Base-by-base conservation (phyloP, 352 stramenopile genomes). In the Pythium pyrilobum region DNA sequence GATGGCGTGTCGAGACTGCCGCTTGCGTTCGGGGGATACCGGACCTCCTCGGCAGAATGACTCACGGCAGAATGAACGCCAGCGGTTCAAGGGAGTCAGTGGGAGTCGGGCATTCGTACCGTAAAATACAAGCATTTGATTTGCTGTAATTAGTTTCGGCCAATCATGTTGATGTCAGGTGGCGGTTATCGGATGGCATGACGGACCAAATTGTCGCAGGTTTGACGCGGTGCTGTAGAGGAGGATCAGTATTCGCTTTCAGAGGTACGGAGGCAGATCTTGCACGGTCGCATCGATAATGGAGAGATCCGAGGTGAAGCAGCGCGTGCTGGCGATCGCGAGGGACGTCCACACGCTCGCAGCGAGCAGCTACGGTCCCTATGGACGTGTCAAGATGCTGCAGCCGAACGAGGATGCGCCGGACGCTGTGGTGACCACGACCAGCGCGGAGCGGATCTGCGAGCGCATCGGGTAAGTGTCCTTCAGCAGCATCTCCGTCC, bases 391-490 rank as follows among this genome's bases (percentile, higher is more conserved):
- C 6, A 79, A 76, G 37, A 48, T 80, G 27, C 20, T 88, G 9
- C 72, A 81, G 63, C 64, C 73, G 28, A 88, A 78, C 36, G 56
- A 52, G 27, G 56, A 63, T 32, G 32, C 47, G 16, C 53, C 50
- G 38, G 76, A 87, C 38, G 74, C 63, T 4, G 61, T 85, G 18
- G 74, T 71, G 16, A 20, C 73, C 62, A 87, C 76, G 23, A 64
- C 64, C 16, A 53, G 68, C 7, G 69, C 71, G 1, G 56, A 77
- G 24, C 51, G 69, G 20, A 77, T 73, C 27, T 59, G 77, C 33
- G 54, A 62, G n/a, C 64, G 64, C 39, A 31, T 77, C 37, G 64
- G 59, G 73, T 87, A 62, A 38, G 56, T 33, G n/a, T n/a, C n/a
- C n/a, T n/a, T n/a, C n/a, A n/a, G n/a, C n/a, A n/a, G n/a, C n/a